Evolutionary conservation across 805 yeast genomes (phyloP), one percentile per base, ranked within the genome.

Genomic region (Metschnikowia similis): DNA sequence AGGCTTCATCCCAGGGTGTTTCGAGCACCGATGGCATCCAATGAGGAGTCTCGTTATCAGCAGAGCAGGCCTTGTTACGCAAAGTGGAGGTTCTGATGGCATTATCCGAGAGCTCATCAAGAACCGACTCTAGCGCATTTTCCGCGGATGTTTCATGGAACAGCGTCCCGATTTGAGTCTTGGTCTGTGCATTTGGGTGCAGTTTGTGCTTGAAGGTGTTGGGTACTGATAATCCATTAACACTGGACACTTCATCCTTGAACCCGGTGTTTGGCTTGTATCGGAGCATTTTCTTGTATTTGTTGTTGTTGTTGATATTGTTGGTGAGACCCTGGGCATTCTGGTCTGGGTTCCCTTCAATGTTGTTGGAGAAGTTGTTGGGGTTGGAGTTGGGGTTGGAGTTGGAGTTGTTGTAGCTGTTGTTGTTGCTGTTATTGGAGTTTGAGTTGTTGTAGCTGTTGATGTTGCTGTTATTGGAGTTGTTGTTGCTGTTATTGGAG

Each of bases 151-250:
- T 57, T 8, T 39, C 50, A 14, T 44, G 44, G n/a, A 48, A 35
- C 32, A 45, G 47, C 32, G 47, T 42, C 17, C 69, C 71, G 9
- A 70, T 58, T n/a, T 56, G 58, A 6, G 58, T 49, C 53, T 71
- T 73, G 1, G 78, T 69, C 48, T 62, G 66, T 21, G 78, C 78
- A 51, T 72, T 73, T 6, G 77, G 77, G 52, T 71, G 74, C n/a
- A 73, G 66, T 54, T 72, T 73, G 50, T 72, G 67, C 51, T 71
- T 69, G 64, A 73, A 73, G 1, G 78, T 73, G 49, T 73, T 73
- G 21, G 78, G 77, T 17, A 70, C 69, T 1, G 76, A 70, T 6
- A 53, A 54, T 36, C 55, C 57, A 31, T 55, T 54, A n/a, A 48
- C 8, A 21, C 45, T 45, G 29, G 56, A 45, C 9, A 53, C 55